Conservation (phyloP, 306 rosid genomes). For the Ceratonia siliqua region DNA sequence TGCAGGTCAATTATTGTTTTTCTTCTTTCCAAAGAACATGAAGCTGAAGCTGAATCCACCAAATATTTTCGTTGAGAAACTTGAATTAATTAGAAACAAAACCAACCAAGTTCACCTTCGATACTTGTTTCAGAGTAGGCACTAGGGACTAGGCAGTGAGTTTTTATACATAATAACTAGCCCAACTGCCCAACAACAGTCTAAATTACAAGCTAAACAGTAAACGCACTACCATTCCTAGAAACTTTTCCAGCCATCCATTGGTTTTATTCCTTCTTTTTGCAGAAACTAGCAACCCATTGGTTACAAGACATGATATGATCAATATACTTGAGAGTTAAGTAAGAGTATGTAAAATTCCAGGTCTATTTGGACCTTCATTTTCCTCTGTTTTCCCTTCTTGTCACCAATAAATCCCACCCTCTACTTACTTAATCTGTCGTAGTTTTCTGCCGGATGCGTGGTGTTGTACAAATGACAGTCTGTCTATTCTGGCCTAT, state of each 20-base stretch:
- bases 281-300: not conserved
- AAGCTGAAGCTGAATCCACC: not conserved
- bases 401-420: not conserved
- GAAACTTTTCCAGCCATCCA: not conserved
- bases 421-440: not conserved
- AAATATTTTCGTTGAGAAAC: not conserved
- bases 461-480: slow-evolving; percentile 22
- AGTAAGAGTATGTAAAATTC: not conserved
- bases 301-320: not conserved
- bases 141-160: not conserved
- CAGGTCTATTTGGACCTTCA: not conserved
- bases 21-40: slow-evolving; percentile 2
- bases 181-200: no score
- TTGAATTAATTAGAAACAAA: not conserved
- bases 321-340: not conserved
- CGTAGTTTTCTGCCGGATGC: slow-evolving; percentile 8
- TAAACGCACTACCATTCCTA: not conserved
- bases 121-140: not conserved
- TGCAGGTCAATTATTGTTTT: slow-evolving; percentile 28
- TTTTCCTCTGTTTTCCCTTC: not conserved
- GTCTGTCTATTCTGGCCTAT: slow-evolving; percentile 17
- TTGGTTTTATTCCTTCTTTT: not conserved
- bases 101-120: not conserved
- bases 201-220: not conserved
- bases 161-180: not conserved